Conservation (phyloP, 768 basidiomycete genomes). For the Piloderma croceum region DNA sequence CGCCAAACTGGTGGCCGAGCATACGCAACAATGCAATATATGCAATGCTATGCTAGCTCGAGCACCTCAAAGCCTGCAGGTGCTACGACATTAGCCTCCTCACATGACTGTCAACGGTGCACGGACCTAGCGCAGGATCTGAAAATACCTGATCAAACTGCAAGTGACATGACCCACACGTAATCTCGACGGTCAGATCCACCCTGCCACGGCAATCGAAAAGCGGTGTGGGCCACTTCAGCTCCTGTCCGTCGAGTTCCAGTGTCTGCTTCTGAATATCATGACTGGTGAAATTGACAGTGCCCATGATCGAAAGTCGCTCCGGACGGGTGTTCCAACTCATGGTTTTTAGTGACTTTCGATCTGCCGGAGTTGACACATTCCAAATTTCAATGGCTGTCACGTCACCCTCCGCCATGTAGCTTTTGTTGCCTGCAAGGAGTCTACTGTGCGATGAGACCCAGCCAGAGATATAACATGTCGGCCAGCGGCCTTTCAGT, state of each 20-base stretch:
- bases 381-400: conserved; percentile 19
- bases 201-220: conserved; percentile 8
- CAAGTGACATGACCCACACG: conserved; percentile 11
- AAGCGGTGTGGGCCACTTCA: conserved; percentile 7
- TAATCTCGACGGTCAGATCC: conserved; percentile 11
- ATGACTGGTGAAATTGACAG: too few relatives aligned
- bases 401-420: too few relatives aligned
- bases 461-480: conserved; percentile 14
- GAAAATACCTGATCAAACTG: conserved; percentile 17
- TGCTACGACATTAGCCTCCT: not conserved
- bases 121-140: conserved; percentile 14
- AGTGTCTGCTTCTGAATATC: conserved; percentile 4
- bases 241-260: conserved; percentile 7
- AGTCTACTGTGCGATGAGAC: conserved; percentile 10
- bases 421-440: conserved; percentile 10
- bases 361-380: conserved; percentile 6
- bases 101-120: not conserved
- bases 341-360: conserved; percentile 4
- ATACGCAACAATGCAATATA: too few relatives aligned
- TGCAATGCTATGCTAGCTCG: conserved; percentile 8
- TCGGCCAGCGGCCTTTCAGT: conserved; percentile 8
- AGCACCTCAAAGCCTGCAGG: conserved; percentile 10
- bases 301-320: conserved; percentile 14
- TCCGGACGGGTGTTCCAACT: conserved; percentile 15
- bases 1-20: too few relatives aligned